Evolutionary conservation across 2,329 filamentous ascomycete species (phyloP).

Genomic region (Sporothrix euskadiensis): DNA sequence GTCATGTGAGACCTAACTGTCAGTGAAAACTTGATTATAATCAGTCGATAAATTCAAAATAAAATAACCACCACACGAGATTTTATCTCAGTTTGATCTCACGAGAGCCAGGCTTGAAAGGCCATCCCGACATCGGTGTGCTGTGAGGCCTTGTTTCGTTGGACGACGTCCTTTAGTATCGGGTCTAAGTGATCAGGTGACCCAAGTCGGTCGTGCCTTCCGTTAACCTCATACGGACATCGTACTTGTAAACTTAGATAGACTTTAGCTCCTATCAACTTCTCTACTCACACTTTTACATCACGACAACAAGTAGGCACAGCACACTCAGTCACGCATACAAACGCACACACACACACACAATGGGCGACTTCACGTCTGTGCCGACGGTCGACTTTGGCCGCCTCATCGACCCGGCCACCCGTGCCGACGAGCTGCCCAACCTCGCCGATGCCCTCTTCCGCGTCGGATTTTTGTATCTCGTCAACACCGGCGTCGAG

Average conservation of each 20-base stretch:
- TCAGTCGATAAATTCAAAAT: neutral
- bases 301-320: neutral
- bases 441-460: slow-evolving; percentile 50
- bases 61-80: neutral
- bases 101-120: no score
- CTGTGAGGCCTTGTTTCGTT: neutral
- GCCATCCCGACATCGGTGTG: neutral
- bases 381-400: slow-evolving; percentile 29
- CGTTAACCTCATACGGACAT: neutral
- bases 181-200: slow-evolving; percentile 17
- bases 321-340: neutral
- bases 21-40: neutral
- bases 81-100: neutral
- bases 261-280: neutral
- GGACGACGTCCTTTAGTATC: neutral
- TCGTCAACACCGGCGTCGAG: slow-evolving; percentile 51
- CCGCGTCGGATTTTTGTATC: slow-evolving; percentile 55
- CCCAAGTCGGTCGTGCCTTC: neutral
- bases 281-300: neutral
- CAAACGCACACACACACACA: no score
- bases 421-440: slow-evolving; percentile 21
- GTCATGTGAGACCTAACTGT: neutral
- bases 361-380: slow-evolving; percentile 28
- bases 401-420: slow-evolving; percentile 21
- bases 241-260: neutral